Evolutionary conservation across 163 green algal genomes (phyloP).

Genomic region (Chloromonas sp.): DNA sequence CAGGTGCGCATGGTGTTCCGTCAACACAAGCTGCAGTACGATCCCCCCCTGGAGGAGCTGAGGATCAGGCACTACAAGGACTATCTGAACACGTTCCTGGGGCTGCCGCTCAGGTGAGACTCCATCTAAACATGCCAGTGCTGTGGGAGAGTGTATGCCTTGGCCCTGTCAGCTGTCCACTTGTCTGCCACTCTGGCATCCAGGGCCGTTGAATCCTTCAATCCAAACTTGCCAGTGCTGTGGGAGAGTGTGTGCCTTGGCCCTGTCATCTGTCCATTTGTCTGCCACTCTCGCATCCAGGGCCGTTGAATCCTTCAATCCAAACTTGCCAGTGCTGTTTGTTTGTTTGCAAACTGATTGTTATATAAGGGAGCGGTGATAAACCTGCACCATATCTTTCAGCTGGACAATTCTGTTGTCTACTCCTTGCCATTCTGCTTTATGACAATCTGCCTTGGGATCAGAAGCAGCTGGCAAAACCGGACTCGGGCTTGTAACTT

Average conservation of each 20-base stretch:
- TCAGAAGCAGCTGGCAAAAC: no score
- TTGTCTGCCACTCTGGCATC: background rate
- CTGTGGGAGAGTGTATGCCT: background rate
- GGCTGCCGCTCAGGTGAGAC: conserved; percentile 41
- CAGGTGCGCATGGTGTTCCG: conserved; percentile 49
- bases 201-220: no score
- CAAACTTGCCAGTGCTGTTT: no score
- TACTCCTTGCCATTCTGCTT: no score
- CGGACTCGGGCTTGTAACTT: no score
- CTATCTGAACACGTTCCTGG: conserved; percentile 59
- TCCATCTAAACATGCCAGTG: background rate
- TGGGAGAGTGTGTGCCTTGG: background rate
- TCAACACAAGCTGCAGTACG: conserved; percentile 53
- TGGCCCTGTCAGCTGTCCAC: background rate
- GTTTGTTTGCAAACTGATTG: no score
- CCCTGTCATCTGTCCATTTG: background rate
- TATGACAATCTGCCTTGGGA: no score
- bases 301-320: no score
- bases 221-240: no score
- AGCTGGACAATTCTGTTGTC: no score
- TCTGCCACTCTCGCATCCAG: background rate
- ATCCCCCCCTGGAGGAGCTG: conserved; percentile 73
- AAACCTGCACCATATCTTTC: no score
- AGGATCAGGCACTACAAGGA: conserved; percentile 59
- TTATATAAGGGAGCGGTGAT: no score